These are phyloP conservation scores for Fraxinus baroniana DNA, from an alignment of 305 asterid genomes.

Conservation along the genomic window DNA sequence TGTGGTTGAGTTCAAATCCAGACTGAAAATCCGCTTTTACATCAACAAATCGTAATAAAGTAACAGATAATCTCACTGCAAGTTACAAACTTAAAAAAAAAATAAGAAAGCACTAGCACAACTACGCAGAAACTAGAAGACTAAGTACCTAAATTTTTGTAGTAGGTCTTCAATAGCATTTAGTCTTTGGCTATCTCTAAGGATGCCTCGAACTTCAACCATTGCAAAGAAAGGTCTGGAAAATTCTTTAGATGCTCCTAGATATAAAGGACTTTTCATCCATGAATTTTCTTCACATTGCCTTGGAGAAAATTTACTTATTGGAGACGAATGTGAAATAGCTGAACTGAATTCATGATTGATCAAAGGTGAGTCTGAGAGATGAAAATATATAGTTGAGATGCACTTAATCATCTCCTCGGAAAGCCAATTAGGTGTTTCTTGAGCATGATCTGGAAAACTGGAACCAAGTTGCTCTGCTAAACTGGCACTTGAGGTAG, in stretches of 20 bases:
- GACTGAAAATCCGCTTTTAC: neutral
- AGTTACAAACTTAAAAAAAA: neutral
- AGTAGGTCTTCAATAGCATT: constrained; percentile 53
- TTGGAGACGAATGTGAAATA: constrained; percentile 44
- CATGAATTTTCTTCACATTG: constrained; percentile 34
- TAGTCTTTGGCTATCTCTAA: constrained; percentile 52
- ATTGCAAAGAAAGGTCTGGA: constrained; percentile 35
- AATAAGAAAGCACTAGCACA: neutral
- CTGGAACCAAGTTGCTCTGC: constrained; percentile 31
- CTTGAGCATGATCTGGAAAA: constrained; percentile 33
- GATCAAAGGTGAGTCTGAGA: constrained; percentile 61
- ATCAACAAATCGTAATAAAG: neutral
- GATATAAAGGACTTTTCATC: constrained; percentile 39
- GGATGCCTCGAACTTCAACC: constrained; percentile 58
- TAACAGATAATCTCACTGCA: neutral
- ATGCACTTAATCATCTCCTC: constrained; percentile 94
- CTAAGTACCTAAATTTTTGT: constrained; percentile 52
- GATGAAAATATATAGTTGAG: constrained; percentile 64
- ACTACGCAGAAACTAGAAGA: neutral
- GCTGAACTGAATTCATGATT: constrained; percentile 33
- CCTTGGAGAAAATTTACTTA: constrained; percentile 36
- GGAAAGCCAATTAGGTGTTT: constrained; percentile 61
- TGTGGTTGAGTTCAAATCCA: neutral
- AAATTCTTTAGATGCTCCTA: constrained; percentile 34
- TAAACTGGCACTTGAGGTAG: constrained; percentile 32